Evolutionary conservation across 495 filamentous ascomycete species (phyloP), one percentile per base, ranked within the genome.

Genomic region (Penicillium canescens): DNA sequence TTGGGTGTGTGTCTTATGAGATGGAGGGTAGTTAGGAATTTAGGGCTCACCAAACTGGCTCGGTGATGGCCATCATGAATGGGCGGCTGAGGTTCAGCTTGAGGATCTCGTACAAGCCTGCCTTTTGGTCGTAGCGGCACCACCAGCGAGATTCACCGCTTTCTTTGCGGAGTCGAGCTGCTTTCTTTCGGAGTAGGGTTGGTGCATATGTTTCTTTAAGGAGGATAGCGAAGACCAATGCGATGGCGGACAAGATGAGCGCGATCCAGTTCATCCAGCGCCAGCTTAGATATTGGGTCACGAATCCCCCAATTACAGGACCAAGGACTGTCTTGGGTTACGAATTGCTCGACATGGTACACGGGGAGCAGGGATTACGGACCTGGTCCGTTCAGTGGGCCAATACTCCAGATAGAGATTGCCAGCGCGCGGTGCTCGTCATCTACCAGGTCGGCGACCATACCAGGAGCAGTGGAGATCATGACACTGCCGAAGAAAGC

Each of bases 261-360:
- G 86, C 82, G 20, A 95, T 70, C 89, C 91, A 95, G 68, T 86
- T 88, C 18, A 84, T 86, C 89, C 89, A 94, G 42, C 88, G 70
- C 91, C 91, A 96, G 18, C 90, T 89, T n/a, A 92, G 78, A 59
- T 88, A 86, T 53, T 77, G 65, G 31, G 73, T 74, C 2, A 88
- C 81, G 55, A 91, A 91, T 0, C 90, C 90, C 26, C 89, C 90
- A 42, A 92, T 84, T 1, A 90, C 68, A 2, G 82, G 86, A 5
- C 78, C 79, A 43, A 70, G 6, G 10, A 72, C 67, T 66, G 46
- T 21, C 16, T 26, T 6, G 20, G 33, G 31, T 33, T 39, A 42
- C 34, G 9, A 9, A 28, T 12, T 16, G 11, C 21, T 14, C 20
- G 14, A 7, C 24, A 21, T 2, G 16, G 1, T 3, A 20, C 24